Evolutionary conservation across 2,329 filamentous ascomycete species (phyloP), one percentile per base, ranked within the genome.

Genomic region (Cladorrhinum sp.): DNA sequence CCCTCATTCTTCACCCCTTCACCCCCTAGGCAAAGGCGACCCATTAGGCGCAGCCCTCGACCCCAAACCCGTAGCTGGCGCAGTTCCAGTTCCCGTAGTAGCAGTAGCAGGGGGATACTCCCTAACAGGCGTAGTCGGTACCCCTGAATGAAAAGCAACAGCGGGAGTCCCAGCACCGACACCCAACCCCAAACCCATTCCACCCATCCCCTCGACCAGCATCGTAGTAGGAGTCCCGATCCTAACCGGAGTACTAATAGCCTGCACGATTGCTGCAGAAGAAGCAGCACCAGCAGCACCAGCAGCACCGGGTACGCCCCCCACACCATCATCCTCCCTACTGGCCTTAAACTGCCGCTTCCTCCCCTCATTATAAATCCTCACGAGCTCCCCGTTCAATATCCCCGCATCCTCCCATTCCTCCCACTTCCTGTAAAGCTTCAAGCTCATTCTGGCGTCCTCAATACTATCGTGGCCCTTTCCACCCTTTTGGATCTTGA

Each of bases 391-490:
- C 36, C 85, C 80, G 68, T 95, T 88, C 55, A 96, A 78, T 3
- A 96, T 86, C 0, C 93, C 93, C 0, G 91, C 92, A 66, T 96
- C 92, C 56, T 89, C 81, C 69, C 91, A 98, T 76, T 98, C 93
- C 64, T 91, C 82, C 74, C 92, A 97, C 73, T 96, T 97, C 50
- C 89, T 84, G 70, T 88, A 99, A 8, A 99, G 80, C 72, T 92
- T 91, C 45, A 98, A 80, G 0, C 96, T 95, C 45, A 93, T 97
- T 24, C 90, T 84, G 0, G 95, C 93, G 73, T 99, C 95, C 74
- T 98, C 95, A 67, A 99, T 96, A 10, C 89, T 93, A 75, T 99
- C 95, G 75, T 99, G 96, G 6, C 88, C 92, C 10, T 45, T 45
- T n/a, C n/a, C 41, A 66, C 92, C 90, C 70, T 91, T 83, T 75